Evolutionary conservation across 495 filamentous ascomycete genomes (phyloP), one percentile per base, ranked within the genome.

Genomic region (Penicillium arizonense): DNA sequence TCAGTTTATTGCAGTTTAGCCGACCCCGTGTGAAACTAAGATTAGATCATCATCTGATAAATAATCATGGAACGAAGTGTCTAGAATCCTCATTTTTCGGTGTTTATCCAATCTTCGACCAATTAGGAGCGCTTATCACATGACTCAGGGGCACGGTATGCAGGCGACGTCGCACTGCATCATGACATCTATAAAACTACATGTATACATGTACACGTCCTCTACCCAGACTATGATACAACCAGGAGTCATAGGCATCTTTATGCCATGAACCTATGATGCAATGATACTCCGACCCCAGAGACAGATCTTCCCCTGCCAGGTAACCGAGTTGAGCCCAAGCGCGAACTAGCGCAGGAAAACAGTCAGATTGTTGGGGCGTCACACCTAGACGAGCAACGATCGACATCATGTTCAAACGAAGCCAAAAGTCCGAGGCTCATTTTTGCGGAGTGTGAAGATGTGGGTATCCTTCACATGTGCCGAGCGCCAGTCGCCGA

Each of bases 401-500:
- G 62, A 57, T 65, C 56, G 47, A 65, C 59, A 44, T 52, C 55
- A 62, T 56, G 39, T 23, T 44, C 44, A 5, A 44, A 38, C 34
- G 14, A 24, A 43, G 39, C 13, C 20, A 36, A 47, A 38, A 6
- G 49, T 51, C 62, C 62, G 59, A 59, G 62, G 62, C 56, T 62
- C 53, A 26, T 50, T 47, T 53, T 54, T 53, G 57, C 53, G 49
- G 53, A 36, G 59, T 51, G 51, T 52, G 41, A 40, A 48, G 46
- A 24, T 26, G 47, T 41, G 47, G 47, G 47, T 33, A 7, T 24
- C 16, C 37, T 65, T 65, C 63, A 65, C 63, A 65, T 65, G 63
- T 37, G 30, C 52, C 41, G 44, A 46, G 30, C 18, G 34, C 54
- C 16, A 36, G 18, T 41, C 24, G 10, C 36, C 47, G 54, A 52